Evolutionary conservation across 805 yeast genomes (phyloP).

Genomic region (Blastobotrys chiropterorum): DNA sequence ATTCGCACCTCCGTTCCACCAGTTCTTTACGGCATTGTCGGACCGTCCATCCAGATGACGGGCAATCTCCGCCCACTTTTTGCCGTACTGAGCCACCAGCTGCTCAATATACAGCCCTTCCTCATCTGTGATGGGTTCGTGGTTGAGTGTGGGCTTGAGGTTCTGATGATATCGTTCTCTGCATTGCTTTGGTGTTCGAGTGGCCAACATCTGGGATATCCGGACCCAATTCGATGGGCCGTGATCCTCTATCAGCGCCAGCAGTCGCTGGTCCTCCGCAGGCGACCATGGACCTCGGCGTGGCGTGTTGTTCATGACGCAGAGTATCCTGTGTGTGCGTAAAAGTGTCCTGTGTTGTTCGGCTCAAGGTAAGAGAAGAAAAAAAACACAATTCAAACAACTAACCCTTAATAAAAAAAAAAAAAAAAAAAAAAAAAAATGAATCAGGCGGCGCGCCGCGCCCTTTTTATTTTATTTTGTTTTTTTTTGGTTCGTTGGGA

Average conservation of each 20-base stretch:
- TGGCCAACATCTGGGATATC: conserved; percentile 62
- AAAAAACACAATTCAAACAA: too few relatives aligned
- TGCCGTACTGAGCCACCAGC: conserved; percentile 72
- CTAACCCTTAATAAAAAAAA: too few relatives aligned
- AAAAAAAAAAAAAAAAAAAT: too few relatives aligned
- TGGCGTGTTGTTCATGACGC: conserved; percentile 13
- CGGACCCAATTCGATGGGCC: conserved; percentile 90
- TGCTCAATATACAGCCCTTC: conserved; percentile 80
- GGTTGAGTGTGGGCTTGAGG: conserved; percentile 74
- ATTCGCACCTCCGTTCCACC: conserved; percentile 96
- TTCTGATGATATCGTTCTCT: conserved; percentile 89
- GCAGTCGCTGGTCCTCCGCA: conserved; percentile 66
- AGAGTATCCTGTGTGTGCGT: too few relatives aligned
- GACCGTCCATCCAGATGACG: conserved; percentile 79
- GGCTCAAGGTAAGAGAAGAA: neutral
- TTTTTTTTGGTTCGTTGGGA: too few relatives aligned
- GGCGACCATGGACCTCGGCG: conserved; percentile 86
- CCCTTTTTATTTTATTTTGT: too few relatives aligned
- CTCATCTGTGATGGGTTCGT: conserved; percentile 75
- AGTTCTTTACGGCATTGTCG: conserved; percentile 88
- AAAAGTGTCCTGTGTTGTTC: too few relatives aligned
- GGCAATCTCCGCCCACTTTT: conserved; percentile 91
- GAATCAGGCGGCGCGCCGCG: too few relatives aligned
- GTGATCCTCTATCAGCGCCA: conserved; percentile 60
- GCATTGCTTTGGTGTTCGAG: conserved; percentile 87